phyloP scores from a whole-genome alignment of 2,329 filamentous ascomycete genomes.

The Tolypocladium tundrense region DNA sequence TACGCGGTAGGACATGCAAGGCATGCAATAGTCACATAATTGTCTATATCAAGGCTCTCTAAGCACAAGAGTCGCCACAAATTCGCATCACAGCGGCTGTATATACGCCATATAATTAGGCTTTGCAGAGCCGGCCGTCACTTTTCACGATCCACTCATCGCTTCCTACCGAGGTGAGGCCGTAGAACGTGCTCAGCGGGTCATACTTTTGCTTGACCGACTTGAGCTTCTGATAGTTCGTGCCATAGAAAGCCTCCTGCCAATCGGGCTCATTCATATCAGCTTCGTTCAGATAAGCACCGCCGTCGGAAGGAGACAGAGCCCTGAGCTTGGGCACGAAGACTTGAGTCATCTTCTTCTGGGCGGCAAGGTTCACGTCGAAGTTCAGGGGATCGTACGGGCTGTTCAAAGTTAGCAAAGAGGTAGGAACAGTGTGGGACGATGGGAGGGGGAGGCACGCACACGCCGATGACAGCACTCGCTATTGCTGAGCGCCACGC shows the following conservation, averaged over 20 bases:
- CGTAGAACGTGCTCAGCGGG: constrained; percentile 33
- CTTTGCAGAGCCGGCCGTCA: constrained; percentile 29
- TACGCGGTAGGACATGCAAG: too few relatives aligned
- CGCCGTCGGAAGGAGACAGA: constrained; percentile 11
- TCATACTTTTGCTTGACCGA: constrained; percentile 42
- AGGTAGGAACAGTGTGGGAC: not conserved
- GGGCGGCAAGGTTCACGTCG: not conserved
- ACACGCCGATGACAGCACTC: not conserved
- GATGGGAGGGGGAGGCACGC: not conserved
- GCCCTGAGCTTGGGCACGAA: not conserved
- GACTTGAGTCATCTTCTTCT: not conserved
- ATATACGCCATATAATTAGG: not conserved
- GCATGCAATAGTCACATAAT: too few relatives aligned
- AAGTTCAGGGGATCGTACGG: not conserved
- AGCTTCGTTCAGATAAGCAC: constrained; percentile 41
- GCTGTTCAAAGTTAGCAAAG: not conserved
- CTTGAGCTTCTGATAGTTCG: constrained; percentile 30
- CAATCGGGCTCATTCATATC: constrained; percentile 33
- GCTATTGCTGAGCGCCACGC: not conserved
- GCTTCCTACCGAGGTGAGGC: constrained; percentile 37
- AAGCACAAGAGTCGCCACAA: not conserved
- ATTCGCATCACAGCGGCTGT: not conserved
- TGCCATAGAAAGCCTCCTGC: constrained; percentile 34
- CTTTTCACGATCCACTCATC: constrained; percentile 34
- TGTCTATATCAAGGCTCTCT: not conserved